Conservation (phyloP, 768 basidiomycete species). For the Lepiota subincarnata region DNA sequence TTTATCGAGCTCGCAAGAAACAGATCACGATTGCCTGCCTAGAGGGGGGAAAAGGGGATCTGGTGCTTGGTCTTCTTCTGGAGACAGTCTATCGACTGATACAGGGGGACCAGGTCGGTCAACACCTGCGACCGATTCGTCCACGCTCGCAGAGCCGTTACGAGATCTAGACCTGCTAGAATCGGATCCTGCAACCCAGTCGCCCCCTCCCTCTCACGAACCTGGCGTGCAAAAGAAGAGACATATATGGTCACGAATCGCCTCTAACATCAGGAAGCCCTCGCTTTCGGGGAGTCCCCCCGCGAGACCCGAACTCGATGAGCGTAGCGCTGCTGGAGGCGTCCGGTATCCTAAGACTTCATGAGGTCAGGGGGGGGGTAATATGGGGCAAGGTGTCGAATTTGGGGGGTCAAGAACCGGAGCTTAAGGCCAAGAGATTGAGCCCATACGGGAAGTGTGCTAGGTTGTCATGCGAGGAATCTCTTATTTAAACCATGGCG, state of each 20-base stretch:
- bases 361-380: too few species aligned
- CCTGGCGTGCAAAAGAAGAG: background rate
- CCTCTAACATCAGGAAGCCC: background rate
- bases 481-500: too few species aligned
- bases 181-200: background rate
- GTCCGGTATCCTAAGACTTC: too few species aligned
- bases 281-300: background rate
- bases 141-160: background rate
- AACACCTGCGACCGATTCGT: constrained; percentile 2
- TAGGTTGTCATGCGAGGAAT: too few species aligned
- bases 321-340: background rate
- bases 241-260: constrained; percentile 4
- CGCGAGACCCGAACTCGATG: background rate
- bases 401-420: too few species aligned
- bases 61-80: background rate
- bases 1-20: too few species aligned
- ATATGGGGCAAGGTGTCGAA: too few species aligned
- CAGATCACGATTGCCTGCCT: background rate
- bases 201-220: background rate
- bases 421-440: too few species aligned
- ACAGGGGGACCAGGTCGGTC: background rate
- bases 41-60: background rate
- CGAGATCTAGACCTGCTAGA: background rate
- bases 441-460: too few species aligned
- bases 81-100: background rate